A percentile compares a stretch with the other conserved stretches of the same genome.
Conservation (phyloP, 1,284 basidiomycete genomes). For the Grifola frondosa region DNA sequence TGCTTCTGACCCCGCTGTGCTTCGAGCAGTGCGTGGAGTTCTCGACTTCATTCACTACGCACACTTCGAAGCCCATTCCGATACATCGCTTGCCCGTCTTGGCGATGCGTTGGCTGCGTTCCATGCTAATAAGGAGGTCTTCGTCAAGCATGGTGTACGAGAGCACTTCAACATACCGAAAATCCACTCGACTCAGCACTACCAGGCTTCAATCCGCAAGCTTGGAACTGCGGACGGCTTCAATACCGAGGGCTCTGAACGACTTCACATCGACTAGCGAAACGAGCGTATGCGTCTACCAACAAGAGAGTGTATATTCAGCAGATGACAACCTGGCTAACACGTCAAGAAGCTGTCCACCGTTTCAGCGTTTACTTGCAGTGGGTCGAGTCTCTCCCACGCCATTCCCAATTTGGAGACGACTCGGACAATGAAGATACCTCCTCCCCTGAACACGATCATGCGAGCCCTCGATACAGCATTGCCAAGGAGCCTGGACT, state of each 20-base stretch:
- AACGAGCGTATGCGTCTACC: constrained; percentile 19
- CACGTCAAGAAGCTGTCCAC: constrained; percentile 14
- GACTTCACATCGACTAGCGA: constrained; percentile 29
- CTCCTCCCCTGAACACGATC: background rate
- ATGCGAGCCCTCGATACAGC: background rate
- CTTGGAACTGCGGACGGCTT: constrained; percentile 22
- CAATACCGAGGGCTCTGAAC: constrained; percentile 24
- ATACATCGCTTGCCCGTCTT: constrained; percentile 10
- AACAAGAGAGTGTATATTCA: constrained; percentile 19
- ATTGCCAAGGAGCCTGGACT: constrained; percentile 11
- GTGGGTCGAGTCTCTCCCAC: constrained; percentile 5
- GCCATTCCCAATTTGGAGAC: background rate
- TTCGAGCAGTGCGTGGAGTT: constrained; percentile 18
- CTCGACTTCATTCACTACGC: constrained; percentile 32
- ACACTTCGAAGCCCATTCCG: constrained; percentile 15
- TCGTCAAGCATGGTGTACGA: constrained; percentile 17
- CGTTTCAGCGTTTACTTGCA: constrained; percentile 1
- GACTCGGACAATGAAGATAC: background rate
- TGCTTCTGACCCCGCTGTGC: constrained; percentile 6
- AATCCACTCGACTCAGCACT: constrained; percentile 25
- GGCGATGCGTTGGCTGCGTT: constrained; percentile 13
- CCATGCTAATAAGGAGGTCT: constrained; percentile 25
- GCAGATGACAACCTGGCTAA: constrained; percentile 24
- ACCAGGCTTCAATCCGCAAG: constrained; percentile 13
- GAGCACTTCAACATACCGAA: constrained; percentile 31